Conservation (phyloP, 1,284 basidiomycete species). For the Fomitopsis schrenkii region DNA sequence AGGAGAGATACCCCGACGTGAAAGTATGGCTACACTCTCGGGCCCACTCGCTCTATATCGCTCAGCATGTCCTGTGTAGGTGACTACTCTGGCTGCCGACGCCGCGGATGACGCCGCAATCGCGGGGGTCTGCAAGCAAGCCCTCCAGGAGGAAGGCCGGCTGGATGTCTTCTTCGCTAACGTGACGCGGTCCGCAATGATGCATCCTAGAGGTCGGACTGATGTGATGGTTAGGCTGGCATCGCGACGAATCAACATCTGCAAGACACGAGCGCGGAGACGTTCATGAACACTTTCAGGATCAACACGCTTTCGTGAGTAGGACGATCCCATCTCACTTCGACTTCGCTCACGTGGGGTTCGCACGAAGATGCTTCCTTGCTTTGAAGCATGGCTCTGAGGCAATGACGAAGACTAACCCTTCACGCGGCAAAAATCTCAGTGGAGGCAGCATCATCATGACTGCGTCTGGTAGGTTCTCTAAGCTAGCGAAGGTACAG, state of each 20-base stretch:
- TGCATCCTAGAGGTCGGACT: background rate
- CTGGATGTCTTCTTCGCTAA: constrained; percentile 96
- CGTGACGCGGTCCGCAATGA: constrained; percentile 37
- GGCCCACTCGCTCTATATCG: too few species aligned
- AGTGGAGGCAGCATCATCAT: constrained; percentile 84
- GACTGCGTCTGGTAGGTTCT: constrained; percentile 74
- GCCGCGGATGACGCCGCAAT: constrained; percentile 81
- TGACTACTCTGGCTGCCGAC: constrained; percentile 72
- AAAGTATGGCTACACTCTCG: constrained; percentile 45
- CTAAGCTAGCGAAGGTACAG: background rate
- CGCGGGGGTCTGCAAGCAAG: constrained; percentile 63
- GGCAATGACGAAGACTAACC: constrained; percentile 72
- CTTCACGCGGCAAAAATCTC: constrained; percentile 60
- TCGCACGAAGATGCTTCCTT: constrained; percentile 69
- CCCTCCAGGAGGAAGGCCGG: constrained; percentile 75
- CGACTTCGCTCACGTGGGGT: background rate
- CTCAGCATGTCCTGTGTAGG: constrained; percentile 36
- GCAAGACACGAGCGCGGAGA: constrained; percentile 55
- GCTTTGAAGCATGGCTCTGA: constrained; percentile 83
- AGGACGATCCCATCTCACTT: background rate
- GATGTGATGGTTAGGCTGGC: constrained; percentile 50
- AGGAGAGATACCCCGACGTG: constrained; percentile 70
- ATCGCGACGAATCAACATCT: constrained; percentile 47
- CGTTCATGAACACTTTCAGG: constrained; percentile 74
- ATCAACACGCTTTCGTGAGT: constrained; percentile 81